phyloP scores from a whole-genome alignment of 306 rosid genomes.

The Trifolium fragiferum region DNA sequence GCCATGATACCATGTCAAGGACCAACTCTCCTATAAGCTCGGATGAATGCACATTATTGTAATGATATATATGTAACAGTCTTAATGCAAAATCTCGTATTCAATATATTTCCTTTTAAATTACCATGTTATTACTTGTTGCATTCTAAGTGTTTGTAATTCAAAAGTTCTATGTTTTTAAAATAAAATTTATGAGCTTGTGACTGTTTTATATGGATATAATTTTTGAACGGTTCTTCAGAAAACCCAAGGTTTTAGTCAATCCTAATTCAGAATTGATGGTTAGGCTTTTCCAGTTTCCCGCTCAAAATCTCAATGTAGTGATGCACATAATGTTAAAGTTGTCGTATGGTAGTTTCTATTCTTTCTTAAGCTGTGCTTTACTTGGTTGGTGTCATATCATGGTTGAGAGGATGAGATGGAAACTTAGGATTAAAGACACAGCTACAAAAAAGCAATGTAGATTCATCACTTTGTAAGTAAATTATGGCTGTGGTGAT shows the following conservation, averaged over 20 bases:
- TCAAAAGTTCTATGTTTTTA: background rate
- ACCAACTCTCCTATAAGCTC: slow-evolving; percentile 1
- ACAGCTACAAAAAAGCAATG: slow-evolving; percentile 15
- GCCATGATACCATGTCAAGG: slow-evolving; percentile 35
- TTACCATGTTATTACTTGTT: slow-evolving; percentile 2
- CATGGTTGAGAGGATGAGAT: slow-evolving; percentile 19
- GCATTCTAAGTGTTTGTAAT: slow-evolving; percentile 23
- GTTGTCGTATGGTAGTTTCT: slow-evolving; percentile 12
- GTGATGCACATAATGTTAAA: slow-evolving; percentile 10
- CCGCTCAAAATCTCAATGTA: slow-evolving; percentile 6
- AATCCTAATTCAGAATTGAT: slow-evolving; percentile 9
- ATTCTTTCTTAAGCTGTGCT: slow-evolving; percentile 3
- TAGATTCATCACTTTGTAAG: slow-evolving; percentile 1
- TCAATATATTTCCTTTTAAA: slow-evolving; percentile 16
- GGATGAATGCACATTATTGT: slow-evolving; percentile 27
- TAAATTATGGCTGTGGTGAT: slow-evolving; percentile 1
- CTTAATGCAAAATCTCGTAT: slow-evolving; percentile 21
- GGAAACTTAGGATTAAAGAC: slow-evolving; percentile 28
- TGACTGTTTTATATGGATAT: slow-evolving; percentile 10
- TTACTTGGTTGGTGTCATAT: slow-evolving; percentile 19
- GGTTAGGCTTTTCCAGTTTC: slow-evolving; percentile 20
- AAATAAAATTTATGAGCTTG: slow-evolving; percentile 9
- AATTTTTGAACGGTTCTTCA: slow-evolving; percentile 14
- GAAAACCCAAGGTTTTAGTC: background rate
- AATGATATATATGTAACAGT: slow-evolving; percentile 26